Conservation (phyloP, 2,329 filamentous ascomycete species). For the Penicillium sp. region DNA sequence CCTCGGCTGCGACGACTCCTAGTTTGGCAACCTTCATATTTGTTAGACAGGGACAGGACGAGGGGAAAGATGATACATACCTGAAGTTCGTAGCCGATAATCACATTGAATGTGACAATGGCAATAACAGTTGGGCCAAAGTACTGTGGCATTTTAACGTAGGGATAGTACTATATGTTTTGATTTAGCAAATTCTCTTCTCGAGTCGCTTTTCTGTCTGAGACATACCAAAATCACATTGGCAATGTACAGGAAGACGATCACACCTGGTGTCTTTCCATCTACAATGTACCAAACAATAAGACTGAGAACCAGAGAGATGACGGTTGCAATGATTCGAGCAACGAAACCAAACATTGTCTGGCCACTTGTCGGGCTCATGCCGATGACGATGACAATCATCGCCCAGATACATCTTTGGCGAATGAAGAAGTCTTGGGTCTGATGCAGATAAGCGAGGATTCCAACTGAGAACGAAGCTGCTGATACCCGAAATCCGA, state of each 20-base stretch:
- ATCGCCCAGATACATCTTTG: conserved; percentile 75
- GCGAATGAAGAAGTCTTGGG: conserved; percentile 67
- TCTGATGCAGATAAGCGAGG: conserved; percentile 64
- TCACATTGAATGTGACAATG: conserved; percentile 62
- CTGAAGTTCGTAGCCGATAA: conserved; percentile 75
- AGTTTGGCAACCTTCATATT: conserved; percentile 49
- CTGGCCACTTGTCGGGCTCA: conserved; percentile 69
- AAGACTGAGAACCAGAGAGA: conserved; percentile 64
- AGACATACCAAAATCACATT: conserved; percentile 55
- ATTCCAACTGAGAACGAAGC: conserved; percentile 73
- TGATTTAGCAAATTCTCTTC: background rate
- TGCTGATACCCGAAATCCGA: conserved; percentile 70
- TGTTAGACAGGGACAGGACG: background rate
- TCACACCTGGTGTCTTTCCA: conserved; percentile 62
- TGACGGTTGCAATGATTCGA: conserved; percentile 64
- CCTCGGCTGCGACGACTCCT: conserved; percentile 57
- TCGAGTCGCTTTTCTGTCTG: background rate
- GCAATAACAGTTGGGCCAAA: conserved; percentile 63
- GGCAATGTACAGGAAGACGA: conserved; percentile 71
- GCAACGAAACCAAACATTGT: conserved; percentile 70
- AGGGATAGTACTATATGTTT: conserved; percentile 59
- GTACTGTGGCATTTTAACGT: conserved; percentile 68
- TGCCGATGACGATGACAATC: conserved; percentile 72
- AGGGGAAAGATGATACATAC: conserved; percentile 8
- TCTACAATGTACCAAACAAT: conserved; percentile 74